Conservation (phyloP, 257 asterid species). For the Salvia splendens region DNA sequence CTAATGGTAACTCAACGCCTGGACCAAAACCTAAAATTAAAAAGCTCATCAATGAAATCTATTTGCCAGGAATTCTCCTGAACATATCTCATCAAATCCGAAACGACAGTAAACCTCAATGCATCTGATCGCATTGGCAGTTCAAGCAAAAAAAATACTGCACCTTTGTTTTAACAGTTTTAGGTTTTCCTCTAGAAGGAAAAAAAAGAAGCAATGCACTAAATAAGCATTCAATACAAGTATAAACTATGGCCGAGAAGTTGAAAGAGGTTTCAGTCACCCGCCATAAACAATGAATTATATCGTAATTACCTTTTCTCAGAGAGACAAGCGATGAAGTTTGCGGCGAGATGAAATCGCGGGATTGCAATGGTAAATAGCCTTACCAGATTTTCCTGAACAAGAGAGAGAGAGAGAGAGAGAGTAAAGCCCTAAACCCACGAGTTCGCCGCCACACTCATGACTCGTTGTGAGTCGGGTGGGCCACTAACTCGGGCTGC, state of each 20-base stretch:
- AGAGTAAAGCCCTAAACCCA: constrained; percentile 6
- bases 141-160: background rate
- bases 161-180: background rate
- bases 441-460: constrained; percentile 17
- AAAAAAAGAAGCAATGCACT: background rate
- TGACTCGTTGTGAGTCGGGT: background rate
- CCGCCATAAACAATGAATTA: background rate
- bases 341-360: constrained; percentile 1
- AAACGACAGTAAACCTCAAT: constrained; percentile 6
- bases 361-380: constrained; percentile 24
- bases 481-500: background rate
- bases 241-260: background rate
- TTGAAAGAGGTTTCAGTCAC: too few relatives aligned
- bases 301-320: constrained; percentile 7
- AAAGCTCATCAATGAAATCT: constrained; percentile 25
- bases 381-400: constrained; percentile 18
- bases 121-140: constrained; percentile 4
- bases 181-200: background rate
- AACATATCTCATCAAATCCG: constrained; percentile 7
- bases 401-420: background rate
- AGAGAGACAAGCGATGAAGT: constrained; percentile 30
- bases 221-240: background rate
- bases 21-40: background rate
- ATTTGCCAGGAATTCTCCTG: constrained; percentile 16
- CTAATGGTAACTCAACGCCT: constrained; percentile 29